Evolutionary conservation across 176 grass and related monocot genomes (phyloP).

Genomic region (Lolium perenne): DNA sequence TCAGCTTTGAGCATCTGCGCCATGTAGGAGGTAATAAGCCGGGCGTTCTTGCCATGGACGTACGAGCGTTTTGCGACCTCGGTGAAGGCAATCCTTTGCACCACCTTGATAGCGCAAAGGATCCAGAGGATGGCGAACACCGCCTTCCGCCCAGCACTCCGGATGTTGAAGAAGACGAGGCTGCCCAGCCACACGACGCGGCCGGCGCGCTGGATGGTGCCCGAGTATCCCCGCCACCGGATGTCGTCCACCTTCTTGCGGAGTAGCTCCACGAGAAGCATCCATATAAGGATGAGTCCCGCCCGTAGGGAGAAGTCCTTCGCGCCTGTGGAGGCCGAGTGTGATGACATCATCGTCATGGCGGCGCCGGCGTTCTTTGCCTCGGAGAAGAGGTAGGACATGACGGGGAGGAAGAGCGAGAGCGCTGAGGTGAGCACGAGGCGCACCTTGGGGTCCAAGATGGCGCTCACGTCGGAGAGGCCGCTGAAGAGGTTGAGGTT

Average conservation of each 20-base stretch:
- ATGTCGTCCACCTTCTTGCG: constrained; percentile 9
- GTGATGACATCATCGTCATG: background rate
- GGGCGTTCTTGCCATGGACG: background rate
- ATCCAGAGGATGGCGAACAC: background rate
- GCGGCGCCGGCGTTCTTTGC: background rate
- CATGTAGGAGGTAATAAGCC: background rate
- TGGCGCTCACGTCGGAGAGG: background rate
- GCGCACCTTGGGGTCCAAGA: background rate
- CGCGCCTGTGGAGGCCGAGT: background rate
- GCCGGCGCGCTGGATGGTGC: background rate
- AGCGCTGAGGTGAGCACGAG: background rate
- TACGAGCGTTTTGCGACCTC: background rate
- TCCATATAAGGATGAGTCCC: background rate
- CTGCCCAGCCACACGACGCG: background rate
- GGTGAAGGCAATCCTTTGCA: background rate
- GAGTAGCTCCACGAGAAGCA: background rate
- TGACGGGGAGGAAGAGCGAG: background rate
- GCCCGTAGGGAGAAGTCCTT: background rate
- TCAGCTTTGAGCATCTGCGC: background rate
- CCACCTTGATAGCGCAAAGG: background rate
- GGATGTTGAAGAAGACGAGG: background rate
- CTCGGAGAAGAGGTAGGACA: constrained; percentile 5
- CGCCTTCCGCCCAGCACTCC: background rate
- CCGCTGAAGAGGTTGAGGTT: constrained; percentile 18
- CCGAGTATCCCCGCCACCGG: background rate